Conservation (phyloP, 2,329 filamentous ascomycete species). For the Tolypocladium endophyticum region DNA sequence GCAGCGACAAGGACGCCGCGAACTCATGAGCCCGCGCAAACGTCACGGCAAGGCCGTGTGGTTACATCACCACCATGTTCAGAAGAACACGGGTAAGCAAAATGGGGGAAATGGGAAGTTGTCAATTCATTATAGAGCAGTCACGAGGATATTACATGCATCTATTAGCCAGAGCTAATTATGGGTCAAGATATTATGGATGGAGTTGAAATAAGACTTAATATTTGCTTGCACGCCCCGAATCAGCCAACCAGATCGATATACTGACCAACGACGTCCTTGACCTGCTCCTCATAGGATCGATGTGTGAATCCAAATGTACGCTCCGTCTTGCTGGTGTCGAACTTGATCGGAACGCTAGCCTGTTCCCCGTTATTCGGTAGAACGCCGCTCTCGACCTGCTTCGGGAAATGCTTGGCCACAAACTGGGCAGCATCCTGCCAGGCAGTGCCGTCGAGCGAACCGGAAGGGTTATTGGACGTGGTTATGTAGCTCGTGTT, state of each 20-base stretch:
- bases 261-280: constrained; percentile 21
- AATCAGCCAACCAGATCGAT: constrained; percentile 12
- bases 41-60: neutral
- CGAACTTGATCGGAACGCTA: constrained; percentile 5
- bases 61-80: neutral
- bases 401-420: constrained; percentile 4
- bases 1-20: constrained; percentile 74
- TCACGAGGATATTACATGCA: neutral
- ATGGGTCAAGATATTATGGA: neutral
- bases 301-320: constrained; percentile 20
- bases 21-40: constrained; percentile 29
- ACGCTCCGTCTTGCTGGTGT: constrained; percentile 18
- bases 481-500: constrained; percentile 8
- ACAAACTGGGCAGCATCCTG: constrained; percentile 1
- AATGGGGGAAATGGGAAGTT: neutral
- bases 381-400: constrained; percentile 2
- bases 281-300: constrained; percentile 22
- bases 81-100: neutral
- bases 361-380: constrained; percentile 2
- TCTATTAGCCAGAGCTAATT: neutral
- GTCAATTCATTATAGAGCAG: neutral
- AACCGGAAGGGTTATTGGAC: neutral
- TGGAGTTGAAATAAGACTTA: neutral
- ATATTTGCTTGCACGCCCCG: neutral
- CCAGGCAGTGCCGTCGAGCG: neutral